Evolutionary conservation across 2,329 filamentous ascomycete species (phyloP).

Genomic region (Colletotrichum sp.): DNA sequence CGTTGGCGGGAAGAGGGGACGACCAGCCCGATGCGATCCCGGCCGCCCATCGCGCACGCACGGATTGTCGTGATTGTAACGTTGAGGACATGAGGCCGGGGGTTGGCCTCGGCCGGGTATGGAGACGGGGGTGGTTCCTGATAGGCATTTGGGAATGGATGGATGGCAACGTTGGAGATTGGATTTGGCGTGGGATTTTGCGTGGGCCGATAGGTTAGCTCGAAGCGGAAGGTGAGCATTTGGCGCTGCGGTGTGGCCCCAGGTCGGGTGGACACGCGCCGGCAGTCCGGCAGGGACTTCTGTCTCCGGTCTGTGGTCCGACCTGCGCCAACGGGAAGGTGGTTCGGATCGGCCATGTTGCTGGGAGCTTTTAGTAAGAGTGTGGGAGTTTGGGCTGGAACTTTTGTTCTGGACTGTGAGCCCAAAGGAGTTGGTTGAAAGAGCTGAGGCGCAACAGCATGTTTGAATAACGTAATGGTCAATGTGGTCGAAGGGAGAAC

Average conservation of each 20-base stretch:
- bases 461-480: neutral
- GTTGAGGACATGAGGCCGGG: neutral
- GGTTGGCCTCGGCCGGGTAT: neutral
- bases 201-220: slow-evolving; percentile 9
- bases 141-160: neutral
- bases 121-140: neutral
- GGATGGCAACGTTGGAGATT: neutral
- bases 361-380: neutral
- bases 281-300: slow-evolving; percentile 9
- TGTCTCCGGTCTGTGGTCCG: slow-evolving; percentile 1
- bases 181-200: neutral
- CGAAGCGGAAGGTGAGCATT: slow-evolving; percentile 13
- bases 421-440: neutral
- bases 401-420: neutral
- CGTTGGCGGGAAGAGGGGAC: neutral
- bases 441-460: rapidly evolving
- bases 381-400: neutral
- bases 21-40: neutral
- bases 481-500: rapidly evolving
- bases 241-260: neutral
- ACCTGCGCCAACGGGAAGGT: slow-evolving; percentile 15
- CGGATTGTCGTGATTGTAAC: neutral
- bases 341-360: neutral
- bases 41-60: neutral
- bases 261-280: neutral